Base-by-base conservation (phyloP, 2,329 filamentous ascomycete species). In the Fusarium begoniae region DNA sequence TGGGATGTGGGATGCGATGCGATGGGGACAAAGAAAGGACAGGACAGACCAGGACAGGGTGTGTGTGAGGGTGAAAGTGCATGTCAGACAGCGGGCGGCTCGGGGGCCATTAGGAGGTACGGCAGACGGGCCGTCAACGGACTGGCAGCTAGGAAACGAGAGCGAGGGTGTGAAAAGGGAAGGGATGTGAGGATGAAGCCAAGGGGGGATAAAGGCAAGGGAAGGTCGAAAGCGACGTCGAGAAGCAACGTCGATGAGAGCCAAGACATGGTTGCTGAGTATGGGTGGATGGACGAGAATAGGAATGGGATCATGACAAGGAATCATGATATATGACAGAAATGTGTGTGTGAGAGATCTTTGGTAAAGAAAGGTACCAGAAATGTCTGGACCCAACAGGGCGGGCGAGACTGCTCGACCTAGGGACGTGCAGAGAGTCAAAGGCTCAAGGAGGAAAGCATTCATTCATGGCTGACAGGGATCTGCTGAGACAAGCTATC, bases 181-280 rank as follows among this genome's bases (percentile, higher is more conserved):
- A 72, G 65, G 59, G 67, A 72, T 67, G 58, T 58, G 44, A 64
- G 57, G 60, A 63, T 63, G 56, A 73, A 59, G 72, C 51, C 64
- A 68, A 66, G 70, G 67, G 59, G 59, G 48, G 68, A 64, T 67
- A 64, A 61, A 75, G 45, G 63, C 63, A 74, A 72, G 65, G 65
- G 72, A 73, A 76, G 72, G 55, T 32, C 37, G 55, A 66, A 55
- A 51, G 45, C 72, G 51, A 73, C 65, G 61, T 71, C 64, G 74
- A 77, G 75, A 78, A 78, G 76, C 66, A 78, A 78, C 72, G 70
- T 77, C 73, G 76, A 78, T 77, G 74, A 78, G 75, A 73, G 70
- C 74, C 69, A 73, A 57, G 64, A 62, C 65, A 74, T 63, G 73
- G 65, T 75, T 65, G 61, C 57, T 47, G 22, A 48, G 28, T 57